These are phyloP conservation scores for Yamadazyma sp. DNA, from an alignment of 1,139 yeast species.

Conservation along the genomic window DNA sequence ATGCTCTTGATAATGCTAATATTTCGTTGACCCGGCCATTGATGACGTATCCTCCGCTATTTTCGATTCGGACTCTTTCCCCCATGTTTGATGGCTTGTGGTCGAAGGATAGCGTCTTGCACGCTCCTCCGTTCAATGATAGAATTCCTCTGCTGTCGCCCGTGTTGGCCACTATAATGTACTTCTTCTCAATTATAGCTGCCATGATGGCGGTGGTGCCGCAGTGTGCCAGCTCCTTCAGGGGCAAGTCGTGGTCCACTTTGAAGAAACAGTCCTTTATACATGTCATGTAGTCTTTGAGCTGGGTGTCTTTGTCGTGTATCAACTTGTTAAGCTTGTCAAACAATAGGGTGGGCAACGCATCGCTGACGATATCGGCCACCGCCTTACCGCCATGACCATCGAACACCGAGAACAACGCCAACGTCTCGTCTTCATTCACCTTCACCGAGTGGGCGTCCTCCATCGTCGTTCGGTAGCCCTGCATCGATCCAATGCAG, in stretches of 20 bases:
- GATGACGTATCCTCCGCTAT: constrained; percentile 70
- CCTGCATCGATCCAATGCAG: constrained; percentile 77
- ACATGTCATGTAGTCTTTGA: constrained; percentile 24
- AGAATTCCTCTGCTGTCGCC: constrained; percentile 75
- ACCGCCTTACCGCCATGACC: constrained; percentile 77
- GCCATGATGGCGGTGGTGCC: constrained; percentile 72
- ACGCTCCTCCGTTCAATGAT: constrained; percentile 47
- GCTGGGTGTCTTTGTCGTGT: constrained; percentile 4
- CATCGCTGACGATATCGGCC: constrained; percentile 53
- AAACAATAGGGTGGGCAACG: constrained; percentile 37
- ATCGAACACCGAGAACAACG: constrained; percentile 73
- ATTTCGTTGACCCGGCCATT: constrained; percentile 73
- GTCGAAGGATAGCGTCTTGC: constrained; percentile 69
- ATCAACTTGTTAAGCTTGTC: constrained; percentile 22
- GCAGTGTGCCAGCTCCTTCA: constrained; percentile 46
- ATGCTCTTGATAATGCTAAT: constrained; percentile 70
- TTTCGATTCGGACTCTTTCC: constrained; percentile 71
- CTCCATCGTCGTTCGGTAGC: constrained; percentile 74
- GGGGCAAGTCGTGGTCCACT: constrained; percentile 55
- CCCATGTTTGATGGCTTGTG: constrained; percentile 78
- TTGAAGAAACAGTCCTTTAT: constrained; percentile 57
- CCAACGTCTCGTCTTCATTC: constrained; percentile 45
- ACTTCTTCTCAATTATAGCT: constrained; percentile 48
- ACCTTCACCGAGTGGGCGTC: constrained; percentile 63
- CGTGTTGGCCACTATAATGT: constrained; percentile 61